These are phyloP conservation scores for Diplodia scrobiculata DNA, from an alignment of 2,329 filamentous ascomycete species.

Conservation along the genomic window DNA sequence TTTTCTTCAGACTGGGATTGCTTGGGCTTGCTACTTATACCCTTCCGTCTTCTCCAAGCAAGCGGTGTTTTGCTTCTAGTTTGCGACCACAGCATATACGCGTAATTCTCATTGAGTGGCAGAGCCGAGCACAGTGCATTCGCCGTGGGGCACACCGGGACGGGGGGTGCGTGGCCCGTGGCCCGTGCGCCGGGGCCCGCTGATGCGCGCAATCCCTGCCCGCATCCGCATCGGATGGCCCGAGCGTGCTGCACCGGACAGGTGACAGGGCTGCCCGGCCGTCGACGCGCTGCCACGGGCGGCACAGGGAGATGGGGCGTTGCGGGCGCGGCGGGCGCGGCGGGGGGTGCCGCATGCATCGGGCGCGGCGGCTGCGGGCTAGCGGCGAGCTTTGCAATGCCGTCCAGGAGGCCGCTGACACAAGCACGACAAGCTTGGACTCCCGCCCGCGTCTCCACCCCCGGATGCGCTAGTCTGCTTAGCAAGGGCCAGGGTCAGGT, in stretches of 20 bases:
- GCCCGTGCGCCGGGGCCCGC: not conserved
- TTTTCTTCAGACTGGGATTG: slow-evolving; percentile 12
- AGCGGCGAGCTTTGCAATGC: not conserved
- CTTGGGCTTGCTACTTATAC: slow-evolving; percentile 27
- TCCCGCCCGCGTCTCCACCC: slow-evolving; percentile 23
- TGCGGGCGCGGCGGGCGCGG: not conserved
- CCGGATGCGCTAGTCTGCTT: slow-evolving; percentile 8
- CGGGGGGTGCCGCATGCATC: not conserved
- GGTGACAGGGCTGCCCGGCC: not conserved
- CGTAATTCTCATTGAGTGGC: slow-evolving; percentile 13
- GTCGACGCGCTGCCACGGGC: not conserved
- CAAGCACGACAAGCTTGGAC: not conserved
- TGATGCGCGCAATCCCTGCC: slow-evolving; percentile 2
- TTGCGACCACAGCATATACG: not conserved
- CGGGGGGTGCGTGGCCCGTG: too few relatives aligned
- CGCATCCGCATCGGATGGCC: not conserved
- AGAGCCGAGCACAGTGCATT: not conserved
- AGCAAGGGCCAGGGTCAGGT: not conserved
- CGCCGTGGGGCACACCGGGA: not conserved
- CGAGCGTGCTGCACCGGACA: not conserved
- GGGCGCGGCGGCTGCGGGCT: not conserved
- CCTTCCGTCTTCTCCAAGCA: slow-evolving; percentile 26
- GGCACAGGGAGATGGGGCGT: not conserved
- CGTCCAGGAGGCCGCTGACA: slow-evolving; percentile 8
- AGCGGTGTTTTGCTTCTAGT: slow-evolving; percentile 7